Evolutionary conservation across 441 rosid genomes (phyloP), one percentile per base, ranked within the genome.

Genomic region (Pelargonium australe): DNA sequence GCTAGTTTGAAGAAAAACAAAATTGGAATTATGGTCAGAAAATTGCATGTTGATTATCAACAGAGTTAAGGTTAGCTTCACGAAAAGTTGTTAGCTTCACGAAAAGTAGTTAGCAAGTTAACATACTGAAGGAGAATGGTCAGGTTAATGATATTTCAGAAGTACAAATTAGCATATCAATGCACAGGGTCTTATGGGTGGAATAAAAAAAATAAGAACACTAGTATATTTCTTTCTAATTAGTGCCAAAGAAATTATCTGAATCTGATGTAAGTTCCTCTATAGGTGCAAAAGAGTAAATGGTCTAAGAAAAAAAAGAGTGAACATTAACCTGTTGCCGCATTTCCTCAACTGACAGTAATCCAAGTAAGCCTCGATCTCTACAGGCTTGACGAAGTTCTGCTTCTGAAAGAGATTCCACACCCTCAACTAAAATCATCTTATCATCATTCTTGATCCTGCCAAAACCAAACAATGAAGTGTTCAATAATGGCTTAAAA

Each of bases 381-480:
- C 99, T 88, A 76, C 99, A 94, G 67, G 91, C 99, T 79, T 91
- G 93, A 58, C 91, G 85, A 77, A 94, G 97, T 81, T 94, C 99
- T 20, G 78, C 81, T 80, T 94, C 99, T 28, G 92, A 84, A 76
- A 91, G 99, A 62, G 99, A 89, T 78, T 89, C 95, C 76, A 89
- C 81, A 68, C 96, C 96, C 84, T 94, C 99, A 72, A 89, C 89
- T 82, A 82, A 86, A 72, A 94, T 91, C 96, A 91, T 80, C 81
- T 79, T 91, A 81, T 94, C 99, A 81, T 94, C 97, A 73, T 80
- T 87, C 82, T 94, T 94, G 67, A 94, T 94, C 86, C 99, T 94
- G 73, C 61, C 68, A 81, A 75, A 66, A 13, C 20, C 43, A 43
- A 63, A 14, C 57, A 53, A 73, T 28, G 67, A 20, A 76, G 45